Conservation (phyloP, 257 asterid genomes). For the Linderniella brevidens region DNA sequence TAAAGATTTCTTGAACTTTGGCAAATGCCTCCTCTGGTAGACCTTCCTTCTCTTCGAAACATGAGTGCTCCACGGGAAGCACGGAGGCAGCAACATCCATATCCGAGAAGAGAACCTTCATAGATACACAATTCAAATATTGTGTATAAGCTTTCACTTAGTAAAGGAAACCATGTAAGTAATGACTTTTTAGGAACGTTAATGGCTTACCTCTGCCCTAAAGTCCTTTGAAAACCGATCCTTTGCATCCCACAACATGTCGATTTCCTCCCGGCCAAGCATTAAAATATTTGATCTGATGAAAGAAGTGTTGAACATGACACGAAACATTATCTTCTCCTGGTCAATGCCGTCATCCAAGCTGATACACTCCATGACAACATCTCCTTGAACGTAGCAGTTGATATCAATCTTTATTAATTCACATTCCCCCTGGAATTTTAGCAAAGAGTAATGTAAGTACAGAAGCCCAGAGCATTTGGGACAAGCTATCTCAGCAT, state of each 20-base stretch:
- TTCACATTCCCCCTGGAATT: slow-evolving; percentile 69
- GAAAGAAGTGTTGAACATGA: slow-evolving; percentile 89
- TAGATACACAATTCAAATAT: slow-evolving; percentile 3
- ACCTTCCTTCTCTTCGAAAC: slow-evolving; percentile 91
- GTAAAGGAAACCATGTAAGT: slow-evolving; percentile 2
- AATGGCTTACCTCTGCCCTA: slow-evolving; percentile 67
- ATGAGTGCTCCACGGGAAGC: slow-evolving; percentile 43
- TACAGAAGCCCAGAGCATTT: slow-evolving; percentile 10
- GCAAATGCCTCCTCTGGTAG: slow-evolving; percentile 95
- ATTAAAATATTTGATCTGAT: slow-evolving; percentile 64
- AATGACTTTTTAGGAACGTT: not conserved
- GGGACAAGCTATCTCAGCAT: not conserved
- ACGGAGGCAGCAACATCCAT: slow-evolving; percentile 55
- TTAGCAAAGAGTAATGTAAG: slow-evolving; percentile 1
- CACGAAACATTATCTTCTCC: slow-evolving; percentile 83
- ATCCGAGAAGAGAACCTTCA: slow-evolving; percentile 90
- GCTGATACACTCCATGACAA: slow-evolving; percentile 87
- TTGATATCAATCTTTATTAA: slow-evolving; percentile 63
- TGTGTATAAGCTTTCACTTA: too few species aligned
- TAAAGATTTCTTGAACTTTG: slow-evolving; percentile 76
- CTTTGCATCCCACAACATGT: slow-evolving; percentile 78
- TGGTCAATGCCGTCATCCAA: slow-evolving; percentile 64
- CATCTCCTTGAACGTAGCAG: slow-evolving; percentile 75
- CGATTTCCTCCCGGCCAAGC: slow-evolving; percentile 82
- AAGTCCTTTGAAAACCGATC: slow-evolving; percentile 72